Evolutionary conservation across 805 yeast species (phyloP).

Genomic region (Kodamaea sagamina): DNA sequence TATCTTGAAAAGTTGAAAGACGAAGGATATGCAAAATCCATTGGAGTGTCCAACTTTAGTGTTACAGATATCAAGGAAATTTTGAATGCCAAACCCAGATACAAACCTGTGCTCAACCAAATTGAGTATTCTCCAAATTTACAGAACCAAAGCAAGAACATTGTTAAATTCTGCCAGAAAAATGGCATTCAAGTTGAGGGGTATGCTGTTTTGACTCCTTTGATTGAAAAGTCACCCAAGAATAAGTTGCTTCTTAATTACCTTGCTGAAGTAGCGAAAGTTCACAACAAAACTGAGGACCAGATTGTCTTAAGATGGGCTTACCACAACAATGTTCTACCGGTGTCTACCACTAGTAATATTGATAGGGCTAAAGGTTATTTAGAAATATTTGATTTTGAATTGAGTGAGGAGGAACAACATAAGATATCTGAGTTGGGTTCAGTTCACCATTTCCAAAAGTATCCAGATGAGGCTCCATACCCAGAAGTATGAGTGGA

Average conservation of each 20-base stretch:
- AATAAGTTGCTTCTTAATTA: conserved; percentile 50
- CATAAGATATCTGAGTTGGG: conserved; percentile 20
- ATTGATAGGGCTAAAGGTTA: conserved; percentile 65
- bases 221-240: conserved; percentile 67
- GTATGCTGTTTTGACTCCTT: conserved; percentile 81
- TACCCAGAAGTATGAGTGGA: no score
- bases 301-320: conserved; percentile 83
- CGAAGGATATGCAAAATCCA: conserved; percentile 66
- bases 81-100: conserved; percentile 61
- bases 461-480: no score
- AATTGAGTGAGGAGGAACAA: conserved; percentile 37
- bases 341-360: conserved; percentile 79
- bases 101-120: conserved; percentile 75
- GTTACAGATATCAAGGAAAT: conserved; percentile 70
- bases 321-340: conserved; percentile 71
- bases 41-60: conserved; percentile 79
- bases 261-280: conserved; percentile 57
- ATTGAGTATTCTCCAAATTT: conserved; percentile 91
- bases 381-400: conserved; percentile 56
- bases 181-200: conserved; percentile 59
- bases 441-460: neutral
- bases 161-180: conserved; percentile 71
- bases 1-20: conserved; percentile 70
- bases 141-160: conserved; percentile 65
- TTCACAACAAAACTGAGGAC: conserved; percentile 57